Conservation (phyloP, 1,284 basidiomycete genomes). For the Crocinoboletus sp. region DNA sequence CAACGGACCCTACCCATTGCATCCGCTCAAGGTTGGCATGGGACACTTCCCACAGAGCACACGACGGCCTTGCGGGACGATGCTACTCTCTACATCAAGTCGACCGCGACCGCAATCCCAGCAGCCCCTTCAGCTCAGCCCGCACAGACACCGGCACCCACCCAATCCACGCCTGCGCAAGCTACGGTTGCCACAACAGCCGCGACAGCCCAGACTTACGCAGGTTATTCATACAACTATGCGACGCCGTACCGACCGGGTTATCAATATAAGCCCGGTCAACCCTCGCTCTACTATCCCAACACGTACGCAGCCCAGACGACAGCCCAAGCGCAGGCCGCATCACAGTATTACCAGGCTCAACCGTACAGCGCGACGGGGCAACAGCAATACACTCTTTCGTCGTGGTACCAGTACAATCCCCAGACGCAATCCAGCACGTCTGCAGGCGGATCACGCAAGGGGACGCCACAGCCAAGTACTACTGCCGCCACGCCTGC, state of each 20-base stretch:
- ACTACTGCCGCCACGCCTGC: constrained; percentile 23
- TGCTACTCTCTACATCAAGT: constrained; percentile 58
- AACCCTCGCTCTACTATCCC: constrained; percentile 31
- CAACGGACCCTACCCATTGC: constrained; percentile 61
- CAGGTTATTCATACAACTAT: constrained; percentile 25
- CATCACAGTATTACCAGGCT: constrained; percentile 30
- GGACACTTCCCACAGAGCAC: constrained; percentile 59
- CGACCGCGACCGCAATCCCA: constrained; percentile 40
- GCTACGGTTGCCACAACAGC: constrained; percentile 19
- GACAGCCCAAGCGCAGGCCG: constrained; percentile 24
- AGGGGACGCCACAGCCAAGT: constrained; percentile 47
- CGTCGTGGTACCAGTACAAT: constrained; percentile 32
- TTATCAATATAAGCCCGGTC: constrained; percentile 33
- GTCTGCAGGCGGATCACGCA: constrained; percentile 36
- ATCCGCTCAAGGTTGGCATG: constrained; percentile 63
- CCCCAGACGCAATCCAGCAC: constrained; percentile 27
- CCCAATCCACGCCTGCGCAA: constrained; percentile 26
- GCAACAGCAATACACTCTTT: constrained; percentile 33
- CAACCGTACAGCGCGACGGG: constrained; percentile 29
- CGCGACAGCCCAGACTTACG: constrained; percentile 26
- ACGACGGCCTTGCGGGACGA: constrained; percentile 65
- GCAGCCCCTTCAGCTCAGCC: constrained; percentile 19
- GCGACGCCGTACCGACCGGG: constrained; percentile 29
- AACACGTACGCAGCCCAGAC: constrained; percentile 23
- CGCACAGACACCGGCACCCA: constrained; percentile 22